Evolutionary conservation across 345 rosid species (phyloP).

Genomic region (Schrenkiella parvula): DNA sequence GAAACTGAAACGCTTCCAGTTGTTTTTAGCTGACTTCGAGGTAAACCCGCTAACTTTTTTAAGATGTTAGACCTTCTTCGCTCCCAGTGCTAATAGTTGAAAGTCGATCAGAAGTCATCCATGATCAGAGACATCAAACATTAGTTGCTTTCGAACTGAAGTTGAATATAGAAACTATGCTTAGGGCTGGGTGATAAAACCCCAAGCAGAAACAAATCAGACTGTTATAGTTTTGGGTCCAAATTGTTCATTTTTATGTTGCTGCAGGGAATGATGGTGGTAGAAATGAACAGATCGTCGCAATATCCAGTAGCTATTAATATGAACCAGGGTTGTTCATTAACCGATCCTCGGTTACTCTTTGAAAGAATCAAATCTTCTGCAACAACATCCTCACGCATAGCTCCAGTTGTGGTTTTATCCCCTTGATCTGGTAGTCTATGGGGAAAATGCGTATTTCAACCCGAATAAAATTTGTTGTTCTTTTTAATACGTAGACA

Average conservation of each 20-base stretch:
- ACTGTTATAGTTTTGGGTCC: not conserved
- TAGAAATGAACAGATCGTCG: conserved; percentile 56
- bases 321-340: conserved; percentile 65
- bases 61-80: not conserved
- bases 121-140: not conserved
- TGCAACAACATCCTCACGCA: conserved; percentile 7
- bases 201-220: not conserved
- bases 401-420: conserved; percentile 25
- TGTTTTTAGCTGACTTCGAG: conserved; percentile 72
- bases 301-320: conserved; percentile 63
- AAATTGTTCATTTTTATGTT: not conserved
- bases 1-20: conserved; percentile 59
- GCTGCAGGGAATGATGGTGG: conserved; percentile 67
- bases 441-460: no score
- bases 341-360: conserved; percentile 74
- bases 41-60: conserved; percentile 32
- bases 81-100: not conserved
- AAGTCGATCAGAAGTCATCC: not conserved
- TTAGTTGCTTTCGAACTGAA: not conserved
- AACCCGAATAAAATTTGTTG: no score
- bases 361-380: conserved; percentile 49
- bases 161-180: not conserved
- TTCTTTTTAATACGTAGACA: no score
- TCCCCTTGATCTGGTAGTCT: conserved; percentile 26
- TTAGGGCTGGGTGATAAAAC: conserved; percentile 2